Conservation (phyloP, 108 stramenopile species). For the Skeletonema potamos region DNA sequence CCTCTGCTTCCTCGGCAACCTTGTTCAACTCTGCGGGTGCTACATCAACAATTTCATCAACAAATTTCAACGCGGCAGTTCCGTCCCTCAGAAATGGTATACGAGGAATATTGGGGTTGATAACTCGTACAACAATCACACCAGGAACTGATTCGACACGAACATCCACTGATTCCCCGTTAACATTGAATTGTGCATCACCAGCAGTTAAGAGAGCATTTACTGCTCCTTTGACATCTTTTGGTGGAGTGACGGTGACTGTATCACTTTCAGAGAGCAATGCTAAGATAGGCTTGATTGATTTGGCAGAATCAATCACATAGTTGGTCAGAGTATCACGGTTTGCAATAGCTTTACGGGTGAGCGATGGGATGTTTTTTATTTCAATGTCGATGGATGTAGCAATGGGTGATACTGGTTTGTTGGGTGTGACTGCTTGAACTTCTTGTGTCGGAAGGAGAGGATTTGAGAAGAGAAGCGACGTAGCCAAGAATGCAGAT, state of each 20-base stretch:
- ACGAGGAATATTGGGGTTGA: conserved; percentile 32
- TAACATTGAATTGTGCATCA: conserved; percentile 32
- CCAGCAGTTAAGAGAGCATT: conserved; percentile 13
- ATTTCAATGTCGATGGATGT: conserved; percentile 39
- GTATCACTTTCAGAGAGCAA: conserved; percentile 32
- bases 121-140: conserved; percentile 30
- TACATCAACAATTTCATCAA: conserved; percentile 29
- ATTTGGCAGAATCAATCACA: conserved; percentile 30
- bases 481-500: conserved; percentile 15
- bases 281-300: conserved; percentile 28
- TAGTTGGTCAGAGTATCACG: conserved; percentile 28
- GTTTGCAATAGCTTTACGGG: conserved; percentile 37
- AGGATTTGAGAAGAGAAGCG: conserved; percentile 26
- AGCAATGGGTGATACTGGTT: conserved; percentile 6
- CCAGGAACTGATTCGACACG: conserved; percentile 39
- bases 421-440: not conserved
- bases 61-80: conserved; percentile 23
- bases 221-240: conserved; percentile 33
- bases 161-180: conserved; percentile 25
- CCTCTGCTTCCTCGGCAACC: conserved; percentile 21
- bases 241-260: conserved; percentile 25
- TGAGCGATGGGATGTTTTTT: conserved; percentile 15
- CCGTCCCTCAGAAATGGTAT: conserved; percentile 40
- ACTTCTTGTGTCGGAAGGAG: conserved; percentile 11
- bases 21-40: conserved; percentile 26